Evolutionary conservation across 2,329 filamentous ascomycete species (phyloP).

Genomic region (Leptographium lundbergii): DNA sequence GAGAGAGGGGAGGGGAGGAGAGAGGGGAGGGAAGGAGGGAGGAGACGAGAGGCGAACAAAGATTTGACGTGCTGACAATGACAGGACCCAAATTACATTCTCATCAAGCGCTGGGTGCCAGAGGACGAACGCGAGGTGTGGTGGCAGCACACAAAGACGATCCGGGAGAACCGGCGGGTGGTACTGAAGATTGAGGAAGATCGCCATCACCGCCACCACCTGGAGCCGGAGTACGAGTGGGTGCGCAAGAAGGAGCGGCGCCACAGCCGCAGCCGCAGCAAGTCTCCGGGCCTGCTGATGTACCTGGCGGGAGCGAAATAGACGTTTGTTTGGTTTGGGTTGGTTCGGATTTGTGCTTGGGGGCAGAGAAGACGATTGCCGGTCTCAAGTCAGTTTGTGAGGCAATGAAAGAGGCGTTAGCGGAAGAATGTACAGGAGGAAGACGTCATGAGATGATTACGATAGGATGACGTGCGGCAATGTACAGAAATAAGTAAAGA

Average conservation of each 20-base stretch:
- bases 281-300: conserved; percentile 43
- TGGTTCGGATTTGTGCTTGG: not conserved
- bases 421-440: not conserved
- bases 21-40: too few species aligned
- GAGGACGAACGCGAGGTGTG: conserved; percentile 59
- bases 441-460: not conserved
- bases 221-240: conserved; percentile 35
- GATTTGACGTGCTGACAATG: conserved; percentile 22
- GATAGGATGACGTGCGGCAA: not conserved
- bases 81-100: conserved; percentile 54
- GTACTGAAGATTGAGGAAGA: conserved; percentile 34
- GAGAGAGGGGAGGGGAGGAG: too few species aligned
- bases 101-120: conserved; percentile 60
- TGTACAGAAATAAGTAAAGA: not conserved
- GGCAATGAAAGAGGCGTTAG: not conserved
- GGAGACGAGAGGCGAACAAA: too few species aligned
- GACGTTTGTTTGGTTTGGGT: not conserved
- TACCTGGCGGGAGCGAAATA: conserved; percentile 38
- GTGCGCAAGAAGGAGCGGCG: conserved; percentile 45
- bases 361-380: too few species aligned
- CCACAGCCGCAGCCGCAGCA: conserved; percentile 44
- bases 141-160: conserved; percentile 55
- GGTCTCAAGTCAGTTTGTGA: not conserved
- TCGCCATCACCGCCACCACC: conserved; percentile 27
- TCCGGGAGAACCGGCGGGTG: conserved; percentile 45